A percentile compares a stretch with the other conserved stretches of the same genome.
phyloP scores from a whole-genome alignment of 805 yeast species.

The Jamesozyma spencerorum region DNA sequence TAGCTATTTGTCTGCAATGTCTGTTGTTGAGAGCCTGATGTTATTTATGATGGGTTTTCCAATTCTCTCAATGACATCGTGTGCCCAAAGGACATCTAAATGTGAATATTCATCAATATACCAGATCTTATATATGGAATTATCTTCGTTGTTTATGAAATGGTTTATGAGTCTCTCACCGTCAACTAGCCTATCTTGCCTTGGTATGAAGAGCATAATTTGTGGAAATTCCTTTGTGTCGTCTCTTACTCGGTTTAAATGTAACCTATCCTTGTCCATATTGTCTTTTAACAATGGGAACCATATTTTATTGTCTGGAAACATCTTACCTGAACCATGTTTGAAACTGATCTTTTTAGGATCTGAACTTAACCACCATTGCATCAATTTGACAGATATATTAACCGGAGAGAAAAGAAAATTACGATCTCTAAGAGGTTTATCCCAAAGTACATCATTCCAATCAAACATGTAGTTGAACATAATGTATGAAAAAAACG shows the following conservation, averaged over 20 bases:
- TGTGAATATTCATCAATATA: constrained; percentile 63
- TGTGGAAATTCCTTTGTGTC: constrained; percentile 40
- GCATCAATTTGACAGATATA: constrained; percentile 72
- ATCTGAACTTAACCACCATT: constrained; percentile 74
- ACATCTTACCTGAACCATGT: constrained; percentile 33
- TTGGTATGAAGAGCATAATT: constrained; percentile 61
- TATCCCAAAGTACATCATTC: constrained; percentile 74
- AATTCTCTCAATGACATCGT: constrained; percentile 55
- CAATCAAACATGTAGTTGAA: constrained; percentile 83
- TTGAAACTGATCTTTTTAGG: constrained; percentile 36
- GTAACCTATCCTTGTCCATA: constrained; percentile 10
- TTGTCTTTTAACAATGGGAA: constrained; percentile 27
- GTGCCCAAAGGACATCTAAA: constrained; percentile 89
- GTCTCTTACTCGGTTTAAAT: constrained; percentile 29
- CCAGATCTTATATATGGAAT: constrained; percentile 25
- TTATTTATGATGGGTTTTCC: constrained; percentile 42
- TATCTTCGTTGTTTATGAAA: constrained; percentile 47
- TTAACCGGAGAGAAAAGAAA: constrained; percentile 81
- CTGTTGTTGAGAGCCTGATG: constrained; percentile 14
- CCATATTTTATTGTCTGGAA: constrained; percentile 49
- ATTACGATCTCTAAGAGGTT: constrained; percentile 54
- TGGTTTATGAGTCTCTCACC: constrained; percentile 60
- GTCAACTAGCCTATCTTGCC: constrained; percentile 66
- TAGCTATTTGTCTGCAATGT: no score
- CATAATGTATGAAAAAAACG: constrained; percentile 64